Evolutionary conservation across 345 rosid genomes (phyloP), one percentile per base, ranked within the genome.

Genomic region (Arabis hirsuta): DNA sequence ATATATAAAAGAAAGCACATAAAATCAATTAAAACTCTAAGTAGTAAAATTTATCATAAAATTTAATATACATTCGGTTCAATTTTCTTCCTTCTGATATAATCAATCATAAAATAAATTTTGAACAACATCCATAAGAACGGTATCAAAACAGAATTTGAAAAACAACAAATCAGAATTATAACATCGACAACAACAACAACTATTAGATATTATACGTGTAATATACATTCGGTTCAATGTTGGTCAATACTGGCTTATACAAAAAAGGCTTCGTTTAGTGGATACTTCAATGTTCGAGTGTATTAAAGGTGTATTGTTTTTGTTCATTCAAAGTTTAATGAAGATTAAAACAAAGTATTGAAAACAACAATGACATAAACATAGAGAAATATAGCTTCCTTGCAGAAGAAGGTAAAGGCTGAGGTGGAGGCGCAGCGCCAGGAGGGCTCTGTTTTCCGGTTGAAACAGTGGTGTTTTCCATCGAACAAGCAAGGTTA

Each of bases 401-500:
- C 80, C 66, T 76, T 27, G 90, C 92, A 41, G 11, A 46, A 29
- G 98, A 82, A 68, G 84, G 74, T 41, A 63, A 58, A 20, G 71
- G 12, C 65, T n/a, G 72, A 14, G 76, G 60, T 38, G 71, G 31
- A 27, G 75, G 19, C 12, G 86, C 76, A 47, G 81, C 43, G 9
- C 74, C 52, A 4, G 79, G 54, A 54, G 93, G 88, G 45, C 68
- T 64, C 0, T 84, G 87, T 72, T 61, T 81, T 32, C 68, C 55
- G 22, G 48, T 46, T 41, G 79, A 55, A 3, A 79, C 79, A 0
- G 91, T 84, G 4, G 62, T 78, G 26, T 80, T 90, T 82, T 93
- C 98, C 78, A 81, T 90, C 0, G 95, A 78, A 82, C 98, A 93
- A 54, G 82, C 78, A 75, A 89, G 83, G 65, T 67, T 83, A 87